Base-by-base conservation (phyloP, 495 filamentous ascomycete species). In the Aspergillus affinis region DNA sequence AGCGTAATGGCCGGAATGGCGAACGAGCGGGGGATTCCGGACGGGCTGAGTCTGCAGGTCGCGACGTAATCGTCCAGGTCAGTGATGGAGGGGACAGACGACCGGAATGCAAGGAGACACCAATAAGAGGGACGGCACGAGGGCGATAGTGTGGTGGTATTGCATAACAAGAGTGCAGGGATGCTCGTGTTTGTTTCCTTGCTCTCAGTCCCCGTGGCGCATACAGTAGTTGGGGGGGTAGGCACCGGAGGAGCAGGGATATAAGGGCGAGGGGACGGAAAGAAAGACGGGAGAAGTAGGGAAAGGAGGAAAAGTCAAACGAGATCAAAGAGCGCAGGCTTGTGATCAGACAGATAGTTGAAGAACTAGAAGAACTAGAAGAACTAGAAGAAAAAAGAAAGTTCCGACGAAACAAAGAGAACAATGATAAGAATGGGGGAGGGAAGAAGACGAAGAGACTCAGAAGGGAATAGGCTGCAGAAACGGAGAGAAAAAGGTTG, bases 11-110 rank as follows among this genome's bases (percentile, higher is more conserved):
- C 7, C 64, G 58, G 29, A 73, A 63, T 26, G 70, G 56, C 29
- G 73, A 76, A 61, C 75, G 72, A 61, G 72, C 65, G 19, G 72
- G 69, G 26, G 73, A 66, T 17, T 76, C 72, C 55, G 69, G 69
- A 47, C 63, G 69, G 48, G 69, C 67, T 50, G 64, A 64, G 58
- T 72, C 75, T 78, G 70, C 51, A 55, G 41, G 48, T 26, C 32
- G 48, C 19, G 36, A 46, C 10, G 44, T 19, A 54, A 45, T 32
- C 17, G 44, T 58, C 58, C 49, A 15, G 5, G 64, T 69, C 57
- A 66, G 58, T 60, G 36, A 61, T 44, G 62, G 54, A 61, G 52
- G 55, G 23, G 59, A 60, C 58, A 59, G 48, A 23, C 29, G 45
- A 48, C 45, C 44, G 19, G 41, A 44, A 62, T 15, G 51, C 54